Conservation (phyloP, 305 asterid species). For the Rubia peregrina region DNA sequence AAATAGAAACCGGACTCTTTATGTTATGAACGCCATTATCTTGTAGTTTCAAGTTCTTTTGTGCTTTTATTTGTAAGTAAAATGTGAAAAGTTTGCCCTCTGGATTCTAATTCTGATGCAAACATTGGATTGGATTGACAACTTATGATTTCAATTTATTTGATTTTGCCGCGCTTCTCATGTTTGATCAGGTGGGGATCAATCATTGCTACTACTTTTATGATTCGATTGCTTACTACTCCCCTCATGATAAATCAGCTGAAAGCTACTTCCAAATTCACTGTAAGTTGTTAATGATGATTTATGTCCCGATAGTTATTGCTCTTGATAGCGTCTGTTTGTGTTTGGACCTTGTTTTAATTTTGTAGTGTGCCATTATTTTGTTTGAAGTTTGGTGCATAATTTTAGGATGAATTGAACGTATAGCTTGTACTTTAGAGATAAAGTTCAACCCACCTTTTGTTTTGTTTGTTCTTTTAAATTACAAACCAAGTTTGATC, state of each 20-base stretch:
- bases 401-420: neutral
- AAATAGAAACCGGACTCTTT: neutral
- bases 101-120: neutral
- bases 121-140: neutral
- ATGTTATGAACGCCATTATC: neutral
- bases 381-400: neutral
- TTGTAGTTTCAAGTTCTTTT: neutral
- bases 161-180: neutral
- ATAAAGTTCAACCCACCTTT: no score
- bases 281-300: slow-evolving; percentile 42
- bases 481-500: neutral
- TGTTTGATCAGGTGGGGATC: slow-evolving; percentile 78
- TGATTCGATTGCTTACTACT: slow-evolving; percentile 55
- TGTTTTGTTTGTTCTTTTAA: neutral
- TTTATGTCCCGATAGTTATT: slow-evolving; percentile 12
- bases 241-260: slow-evolving; percentile 68
- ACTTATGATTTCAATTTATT: neutral
- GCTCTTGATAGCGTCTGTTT: neutral
- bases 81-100: neutral
- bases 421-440: neutral
- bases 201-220: slow-evolving; percentile 46
- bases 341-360: slow-evolving; percentile 7
- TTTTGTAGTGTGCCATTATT: neutral
- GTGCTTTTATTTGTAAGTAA: neutral
- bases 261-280: slow-evolving; percentile 60